phyloP scores from a whole-genome alignment of 768 basidiomycete genomes.

The Amanita polypyramis region DNA sequence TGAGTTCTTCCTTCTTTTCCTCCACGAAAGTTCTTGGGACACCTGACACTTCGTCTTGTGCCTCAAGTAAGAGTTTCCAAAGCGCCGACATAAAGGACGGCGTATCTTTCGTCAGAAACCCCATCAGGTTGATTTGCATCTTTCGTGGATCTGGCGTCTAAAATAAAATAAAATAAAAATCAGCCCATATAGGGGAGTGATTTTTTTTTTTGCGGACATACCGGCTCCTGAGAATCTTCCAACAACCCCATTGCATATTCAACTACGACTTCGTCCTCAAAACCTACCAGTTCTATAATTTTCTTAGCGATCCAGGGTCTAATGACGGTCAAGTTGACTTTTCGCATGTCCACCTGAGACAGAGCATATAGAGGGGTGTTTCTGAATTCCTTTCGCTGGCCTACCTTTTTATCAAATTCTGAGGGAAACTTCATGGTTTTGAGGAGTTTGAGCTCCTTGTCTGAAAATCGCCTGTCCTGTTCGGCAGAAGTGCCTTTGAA shows the following conservation, averaged over 20 bases:
- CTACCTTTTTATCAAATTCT: conserved; percentile 80
- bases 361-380: background rate
- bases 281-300: conserved; percentile 79
- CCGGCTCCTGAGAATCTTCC: conserved; percentile 79
- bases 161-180: no score
- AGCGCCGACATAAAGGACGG: conserved; percentile 78
- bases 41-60: conserved; percentile 80
- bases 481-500: conserved; percentile 89
- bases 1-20: conserved; percentile 86
- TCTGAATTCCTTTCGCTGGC: background rate
- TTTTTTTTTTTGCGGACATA: conserved; percentile 24
- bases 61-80: conserved; percentile 90
- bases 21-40: conserved; percentile 88
- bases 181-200: background rate
- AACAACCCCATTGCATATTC: conserved; percentile 94
- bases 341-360: conserved; percentile 80
- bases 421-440: conserved; percentile 86
- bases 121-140: conserved; percentile 92
- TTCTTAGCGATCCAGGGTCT: conserved; percentile 94
- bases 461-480: conserved; percentile 87
- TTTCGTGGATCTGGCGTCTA: conserved; percentile 87
- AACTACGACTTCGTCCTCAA: conserved; percentile 95
- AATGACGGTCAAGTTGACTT: conserved; percentile 89
- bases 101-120: conserved; percentile 86
- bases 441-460: conserved; percentile 88